A percentile compares a stretch with the other conserved stretches of the same genome.
phyloP scores from a whole-genome alignment of 2,329 filamentous ascomycete species.

The Lachnellula arida region DNA sequence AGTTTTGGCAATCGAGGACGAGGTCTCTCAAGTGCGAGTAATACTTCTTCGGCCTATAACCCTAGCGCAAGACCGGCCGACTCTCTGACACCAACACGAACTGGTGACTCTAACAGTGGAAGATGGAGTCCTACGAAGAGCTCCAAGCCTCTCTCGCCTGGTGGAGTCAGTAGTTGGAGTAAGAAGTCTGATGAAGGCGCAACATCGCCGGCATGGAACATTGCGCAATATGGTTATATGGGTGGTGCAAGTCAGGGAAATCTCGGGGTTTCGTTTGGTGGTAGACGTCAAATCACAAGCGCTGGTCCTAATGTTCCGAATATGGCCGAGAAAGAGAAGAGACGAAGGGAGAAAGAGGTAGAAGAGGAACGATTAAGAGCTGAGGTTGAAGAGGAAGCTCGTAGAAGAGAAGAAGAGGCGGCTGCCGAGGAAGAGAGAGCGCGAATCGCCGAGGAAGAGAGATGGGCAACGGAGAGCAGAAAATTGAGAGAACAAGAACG shows the following conservation, averaged over 20 bases:
- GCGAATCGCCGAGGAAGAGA: constrained; percentile 57
- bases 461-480: constrained; percentile 62
- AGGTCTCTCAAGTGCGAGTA: constrained; percentile 54
- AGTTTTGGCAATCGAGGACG: constrained; percentile 39
- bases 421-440: constrained; percentile 59
- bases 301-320: constrained; percentile 74
- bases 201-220: constrained; percentile 94
- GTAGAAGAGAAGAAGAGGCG: constrained; percentile 41
- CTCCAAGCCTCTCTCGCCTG: constrained; percentile 48
- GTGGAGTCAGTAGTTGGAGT: constrained; percentile 80
- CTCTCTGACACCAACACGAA: constrained; percentile 31
- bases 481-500: constrained; percentile 55
- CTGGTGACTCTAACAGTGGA: constrained; percentile 42
- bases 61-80: constrained; percentile 38
- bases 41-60: constrained; percentile 47
- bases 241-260: constrained; percentile 95
- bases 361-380: constrained; percentile 56
- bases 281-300: constrained; percentile 85
- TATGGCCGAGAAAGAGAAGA: constrained; percentile 77
- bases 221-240: constrained; percentile 97
- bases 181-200: constrained; percentile 73
- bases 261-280: constrained; percentile 88
- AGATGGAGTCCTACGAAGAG: constrained; percentile 60
- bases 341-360: constrained; percentile 49
- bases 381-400: constrained; percentile 50